Conservation (phyloP, 805 yeast genomes). For the Osmozyma mogii region DNA sequence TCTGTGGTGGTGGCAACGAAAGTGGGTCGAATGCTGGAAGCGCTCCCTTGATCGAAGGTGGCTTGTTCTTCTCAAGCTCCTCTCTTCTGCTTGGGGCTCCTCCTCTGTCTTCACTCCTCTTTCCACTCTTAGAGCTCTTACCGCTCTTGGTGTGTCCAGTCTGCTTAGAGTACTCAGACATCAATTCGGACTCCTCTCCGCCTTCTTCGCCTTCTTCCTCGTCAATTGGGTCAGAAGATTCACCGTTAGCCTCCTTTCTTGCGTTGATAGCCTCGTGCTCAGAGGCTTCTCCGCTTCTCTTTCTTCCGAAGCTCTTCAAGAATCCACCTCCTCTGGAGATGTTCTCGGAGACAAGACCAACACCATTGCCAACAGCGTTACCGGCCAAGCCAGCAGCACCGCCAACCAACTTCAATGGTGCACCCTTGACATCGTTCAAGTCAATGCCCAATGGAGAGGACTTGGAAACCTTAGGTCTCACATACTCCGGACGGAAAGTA, state of each 20-base stretch:
- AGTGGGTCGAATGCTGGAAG: slow-evolving; percentile 27
- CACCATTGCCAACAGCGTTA: slow-evolving; percentile 29
- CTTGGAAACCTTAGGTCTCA: slow-evolving; percentile 50
- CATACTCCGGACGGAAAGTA: slow-evolving; percentile 55
- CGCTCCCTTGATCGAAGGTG: slow-evolving; percentile 14
- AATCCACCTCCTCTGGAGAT: slow-evolving; percentile 39
- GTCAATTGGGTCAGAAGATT: slow-evolving; percentile 2
- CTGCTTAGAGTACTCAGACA: slow-evolving; percentile 1
- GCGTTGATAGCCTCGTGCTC: slow-evolving; percentile 1
- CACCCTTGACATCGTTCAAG: slow-evolving; percentile 33
- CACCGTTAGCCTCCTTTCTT: neutral
- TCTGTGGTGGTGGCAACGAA: slow-evolving; percentile 32
- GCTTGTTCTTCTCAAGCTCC: slow-evolving; percentile 8
- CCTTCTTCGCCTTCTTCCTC: slow-evolving; percentile 8
- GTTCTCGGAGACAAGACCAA: slow-evolving; percentile 40
- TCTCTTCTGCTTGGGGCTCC: slow-evolving; percentile 11
- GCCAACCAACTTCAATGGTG: slow-evolving; percentile 39
- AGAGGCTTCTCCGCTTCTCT: slow-evolving; percentile 9
- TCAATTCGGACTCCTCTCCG: slow-evolving; percentile 4
- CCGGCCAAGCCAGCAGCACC: slow-evolving; percentile 35
- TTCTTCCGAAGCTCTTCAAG: slow-evolving; percentile 26
- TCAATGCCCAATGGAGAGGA: slow-evolving; percentile 33
- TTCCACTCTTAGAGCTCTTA: neutral
- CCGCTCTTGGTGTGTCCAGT: slow-evolving; percentile 1
- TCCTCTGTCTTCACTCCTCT: slow-evolving; percentile 5